A percentile compares a stretch with the other conserved stretches of the same genome.
These are phyloP conservation scores for Breynia disticha DNA, from an alignment of 441 rosid genomes.

Conservation along the genomic window DNA sequence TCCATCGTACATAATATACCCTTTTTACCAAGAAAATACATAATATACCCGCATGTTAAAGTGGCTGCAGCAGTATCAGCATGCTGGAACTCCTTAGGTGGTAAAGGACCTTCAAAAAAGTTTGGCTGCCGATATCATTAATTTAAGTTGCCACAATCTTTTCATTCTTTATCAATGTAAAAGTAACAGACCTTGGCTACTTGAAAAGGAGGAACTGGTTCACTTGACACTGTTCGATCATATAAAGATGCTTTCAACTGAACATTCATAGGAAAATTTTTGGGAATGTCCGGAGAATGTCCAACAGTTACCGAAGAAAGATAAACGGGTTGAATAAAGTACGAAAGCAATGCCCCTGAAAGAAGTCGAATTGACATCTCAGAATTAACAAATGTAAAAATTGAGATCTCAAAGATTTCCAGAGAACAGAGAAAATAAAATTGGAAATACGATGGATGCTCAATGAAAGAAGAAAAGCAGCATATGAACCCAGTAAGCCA, in stretches of 20 bases:
- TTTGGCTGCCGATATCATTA: conserved; percentile 45
- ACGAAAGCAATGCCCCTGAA: conserved; percentile 77
- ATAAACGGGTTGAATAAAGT: conserved; percentile 63
- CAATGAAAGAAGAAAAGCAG: too few relatives aligned
- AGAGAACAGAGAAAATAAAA: too few relatives aligned
- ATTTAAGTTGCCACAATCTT: conserved; percentile 8
- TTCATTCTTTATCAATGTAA: conserved; percentile 3
- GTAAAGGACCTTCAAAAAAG: conserved; percentile 51
- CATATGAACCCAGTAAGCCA: neutral
- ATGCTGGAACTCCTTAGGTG: conserved; percentile 78
- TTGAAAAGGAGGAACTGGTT: conserved; percentile 36
- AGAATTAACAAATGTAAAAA: conserved; percentile 9
- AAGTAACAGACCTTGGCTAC: conserved; percentile 48
- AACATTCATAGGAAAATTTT: conserved; percentile 32
- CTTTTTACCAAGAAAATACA: neutral
- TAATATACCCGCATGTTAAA: conserved; percentile 78
- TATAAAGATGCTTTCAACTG: conserved; percentile 47
- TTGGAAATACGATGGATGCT: too few relatives aligned
- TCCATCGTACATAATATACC: too few relatives aligned
- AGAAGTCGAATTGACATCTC: conserved; percentile 14
- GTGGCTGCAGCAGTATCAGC: conserved; percentile 66
- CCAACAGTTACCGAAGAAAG: conserved; percentile 71
- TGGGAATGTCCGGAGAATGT: conserved; percentile 30
- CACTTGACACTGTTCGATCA: conserved; percentile 38
- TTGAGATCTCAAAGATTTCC: neutral